These are phyloP conservation scores for Jamesozyma lodderae DNA, from an alignment of 805 yeast genomes.

Conservation along the genomic window DNA sequence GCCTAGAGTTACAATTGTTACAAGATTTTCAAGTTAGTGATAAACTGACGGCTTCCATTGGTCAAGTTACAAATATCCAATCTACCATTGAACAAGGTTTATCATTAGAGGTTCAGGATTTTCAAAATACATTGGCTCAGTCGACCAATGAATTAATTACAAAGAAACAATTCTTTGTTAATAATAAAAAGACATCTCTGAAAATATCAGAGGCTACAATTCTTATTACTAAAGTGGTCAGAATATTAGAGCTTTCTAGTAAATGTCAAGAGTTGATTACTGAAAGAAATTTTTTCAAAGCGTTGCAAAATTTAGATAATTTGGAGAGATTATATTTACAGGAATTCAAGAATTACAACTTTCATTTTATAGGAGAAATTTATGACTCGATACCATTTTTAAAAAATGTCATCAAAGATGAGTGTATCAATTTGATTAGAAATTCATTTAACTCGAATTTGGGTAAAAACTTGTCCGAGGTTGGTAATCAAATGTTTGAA, in stretches of 20 bases:
- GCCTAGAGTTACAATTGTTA: conserved; percentile 23
- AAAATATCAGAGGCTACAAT: conserved; percentile 66
- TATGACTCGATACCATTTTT: conserved; percentile 69
- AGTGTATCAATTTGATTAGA: conserved; percentile 55
- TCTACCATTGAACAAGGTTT: conserved; percentile 44
- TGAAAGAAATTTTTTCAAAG: conserved; percentile 70
- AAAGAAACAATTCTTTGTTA: conserved; percentile 50
- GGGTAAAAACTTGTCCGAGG: conserved; percentile 46
- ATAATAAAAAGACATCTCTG: conserved; percentile 50
- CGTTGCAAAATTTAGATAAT: conserved; percentile 73
- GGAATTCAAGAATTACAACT: conserved; percentile 62
- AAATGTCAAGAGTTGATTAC: conserved; percentile 74
- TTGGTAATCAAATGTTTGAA: conserved; percentile 34
- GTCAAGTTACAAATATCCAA: conserved; percentile 54
- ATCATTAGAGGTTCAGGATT: conserved; percentile 42
- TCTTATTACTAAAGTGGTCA: conserved; percentile 63
- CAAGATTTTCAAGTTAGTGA: conserved; percentile 30
- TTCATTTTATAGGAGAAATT: conserved; percentile 53
- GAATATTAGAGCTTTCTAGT: conserved; percentile 77
- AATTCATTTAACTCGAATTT: conserved; percentile 56
- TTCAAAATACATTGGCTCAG: conserved; percentile 49
- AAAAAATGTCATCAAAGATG: conserved; percentile 62
- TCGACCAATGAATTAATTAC: conserved; percentile 60
- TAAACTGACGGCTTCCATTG: conserved; percentile 41
- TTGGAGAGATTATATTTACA: conserved; percentile 60